phyloP scores from a whole-genome alignment of 352 stramenopile species.

The Phytophthora podocarpi region DNA sequence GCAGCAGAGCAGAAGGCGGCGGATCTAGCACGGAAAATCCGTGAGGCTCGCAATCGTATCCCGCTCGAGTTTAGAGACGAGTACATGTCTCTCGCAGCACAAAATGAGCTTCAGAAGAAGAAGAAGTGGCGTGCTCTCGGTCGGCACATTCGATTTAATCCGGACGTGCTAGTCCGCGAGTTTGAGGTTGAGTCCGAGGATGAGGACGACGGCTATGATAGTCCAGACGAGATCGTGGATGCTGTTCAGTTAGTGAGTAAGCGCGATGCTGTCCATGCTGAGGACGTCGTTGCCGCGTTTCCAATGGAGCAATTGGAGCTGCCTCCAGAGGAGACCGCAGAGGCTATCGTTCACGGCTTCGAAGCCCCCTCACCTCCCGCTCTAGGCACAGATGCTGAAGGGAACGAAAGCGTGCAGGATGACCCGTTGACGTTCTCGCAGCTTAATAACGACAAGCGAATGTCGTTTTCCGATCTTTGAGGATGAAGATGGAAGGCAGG shows the following conservation, averaged over 20 bases:
- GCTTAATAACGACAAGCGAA: slow-evolving; percentile 38
- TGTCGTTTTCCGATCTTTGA: slow-evolving; percentile 47
- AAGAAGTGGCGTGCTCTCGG: slow-evolving; percentile 34
- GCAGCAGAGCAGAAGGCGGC: slow-evolving; percentile 47
- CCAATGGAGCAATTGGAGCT: slow-evolving; percentile 38
- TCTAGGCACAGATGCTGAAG: slow-evolving; percentile 4
- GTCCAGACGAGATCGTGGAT: slow-evolving; percentile 51
- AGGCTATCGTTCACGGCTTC: slow-evolving; percentile 10
- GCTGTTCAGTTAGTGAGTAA: slow-evolving; percentile 47
- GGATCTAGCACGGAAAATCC: slow-evolving; percentile 50
- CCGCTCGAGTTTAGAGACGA: slow-evolving; percentile 65
- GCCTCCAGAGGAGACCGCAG: slow-evolving; percentile 1
- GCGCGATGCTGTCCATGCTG: slow-evolving; percentile 37
- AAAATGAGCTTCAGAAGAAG: slow-evolving; percentile 41
- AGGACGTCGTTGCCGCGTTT: slow-evolving; percentile 36
- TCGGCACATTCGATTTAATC: slow-evolving; percentile 53
- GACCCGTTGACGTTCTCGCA: slow-evolving; percentile 43
- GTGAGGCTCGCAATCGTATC: slow-evolving; percentile 56
- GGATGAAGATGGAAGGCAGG: slow-evolving; percentile 10
- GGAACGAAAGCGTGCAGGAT: slow-evolving; percentile 10
- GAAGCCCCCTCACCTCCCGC: slow-evolving; percentile 15
- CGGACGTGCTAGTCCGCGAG: slow-evolving; percentile 47
- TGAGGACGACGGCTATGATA: slow-evolving; percentile 45
- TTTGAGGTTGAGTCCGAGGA: slow-evolving; percentile 69
- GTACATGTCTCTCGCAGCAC: slow-evolving; percentile 31